A percentile compares a stretch with the other conserved stretches of the same genome.
Evolutionary conservation across 352 stramenopile genomes (phyloP).

Genomic region (Elongisporangium undulatum): DNA sequence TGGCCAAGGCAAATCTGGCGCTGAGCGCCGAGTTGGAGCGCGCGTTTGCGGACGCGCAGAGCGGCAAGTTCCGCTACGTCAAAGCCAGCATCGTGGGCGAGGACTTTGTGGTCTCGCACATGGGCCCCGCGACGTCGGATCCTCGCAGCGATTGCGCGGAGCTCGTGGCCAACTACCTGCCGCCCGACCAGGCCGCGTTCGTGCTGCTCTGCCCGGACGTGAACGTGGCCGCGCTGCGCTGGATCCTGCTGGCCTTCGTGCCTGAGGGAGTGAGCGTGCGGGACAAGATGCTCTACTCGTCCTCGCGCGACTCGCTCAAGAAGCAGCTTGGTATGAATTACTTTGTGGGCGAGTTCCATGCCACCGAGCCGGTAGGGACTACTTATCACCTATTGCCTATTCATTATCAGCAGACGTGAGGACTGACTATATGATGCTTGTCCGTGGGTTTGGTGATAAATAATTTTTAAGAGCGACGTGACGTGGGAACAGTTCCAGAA

Average conservation of each 20-base stretch:
- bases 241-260: slow-evolving; percentile 79
- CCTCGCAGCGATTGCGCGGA: slow-evolving; percentile 35
- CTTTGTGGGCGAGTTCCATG: slow-evolving; percentile 88
- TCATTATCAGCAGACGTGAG: neutral
- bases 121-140: slow-evolving; percentile 34
- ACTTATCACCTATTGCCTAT: neutral
- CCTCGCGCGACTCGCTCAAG: slow-evolving; percentile 87
- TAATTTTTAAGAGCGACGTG: slow-evolving; percentile 50
- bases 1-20: slow-evolving; percentile 62
- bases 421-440: neutral
- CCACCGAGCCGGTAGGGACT: slow-evolving; percentile 55
- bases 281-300: slow-evolving; percentile 92
- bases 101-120: slow-evolving; percentile 48
- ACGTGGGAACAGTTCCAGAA: slow-evolving; percentile 73
- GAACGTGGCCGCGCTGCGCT: slow-evolving; percentile 61
- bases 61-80: slow-evolving; percentile 61
- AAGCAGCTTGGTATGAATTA: slow-evolving; percentile 89
- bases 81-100: slow-evolving; percentile 60
- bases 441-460: slow-evolving; percentile 3
- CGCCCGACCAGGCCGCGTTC: slow-evolving; percentile 49
- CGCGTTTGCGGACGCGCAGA: slow-evolving; percentile 70
- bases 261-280: slow-evolving; percentile 71
- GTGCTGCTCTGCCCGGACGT: slow-evolving; percentile 77
- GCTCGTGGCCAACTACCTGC: slow-evolving; percentile 20
- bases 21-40: slow-evolving; percentile 59